A percentile compares a stretch with the other conserved stretches of the same genome.
phyloP scores from a whole-genome alignment of 371 early-diverging fungal species.

The Apophysomyces variabilis region DNA sequence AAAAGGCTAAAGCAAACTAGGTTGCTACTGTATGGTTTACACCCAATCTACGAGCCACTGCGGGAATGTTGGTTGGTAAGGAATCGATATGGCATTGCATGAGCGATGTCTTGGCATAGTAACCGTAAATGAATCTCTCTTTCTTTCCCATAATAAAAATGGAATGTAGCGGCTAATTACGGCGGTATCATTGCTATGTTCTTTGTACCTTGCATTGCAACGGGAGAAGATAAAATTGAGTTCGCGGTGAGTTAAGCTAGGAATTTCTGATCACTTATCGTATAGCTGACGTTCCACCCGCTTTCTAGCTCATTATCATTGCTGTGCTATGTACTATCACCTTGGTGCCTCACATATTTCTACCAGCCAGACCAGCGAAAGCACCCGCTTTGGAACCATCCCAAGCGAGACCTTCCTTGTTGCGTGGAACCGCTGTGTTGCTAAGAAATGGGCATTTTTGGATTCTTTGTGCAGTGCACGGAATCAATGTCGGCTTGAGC shows the following conservation, averaged over 20 bases:
- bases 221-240: constrained; percentile 31
- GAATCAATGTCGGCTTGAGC: constrained; percentile 65
- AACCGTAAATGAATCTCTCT: background rate
- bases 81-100: background rate
- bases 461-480: constrained; percentile 58
- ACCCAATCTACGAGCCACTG: constrained; percentile 35
- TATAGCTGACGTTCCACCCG: background rate
- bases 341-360: constrained; percentile 51
- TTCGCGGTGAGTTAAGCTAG: constrained; percentile 18
- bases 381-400: constrained; percentile 29
- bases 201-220: constrained; percentile 34
- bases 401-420: constrained; percentile 32
- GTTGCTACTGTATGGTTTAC: constrained; percentile 40
- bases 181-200: constrained; percentile 44
- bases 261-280: too few relatives aligned
- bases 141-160: too few relatives aligned
- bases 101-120: too few relatives aligned
- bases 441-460: constrained; percentile 58
- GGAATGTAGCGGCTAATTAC: constrained; percentile 33
- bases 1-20: constrained; percentile 15
- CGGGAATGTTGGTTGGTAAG: constrained; percentile 43
- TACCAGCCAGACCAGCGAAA: constrained; percentile 52
- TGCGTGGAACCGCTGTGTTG: constrained; percentile 49
- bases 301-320: constrained; percentile 49
- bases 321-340: constrained; percentile 50